These are phyloP conservation scores for Monosporascus sp. DNA, from an alignment of 2,329 filamentous ascomycete genomes.

Conservation along the genomic window DNA sequence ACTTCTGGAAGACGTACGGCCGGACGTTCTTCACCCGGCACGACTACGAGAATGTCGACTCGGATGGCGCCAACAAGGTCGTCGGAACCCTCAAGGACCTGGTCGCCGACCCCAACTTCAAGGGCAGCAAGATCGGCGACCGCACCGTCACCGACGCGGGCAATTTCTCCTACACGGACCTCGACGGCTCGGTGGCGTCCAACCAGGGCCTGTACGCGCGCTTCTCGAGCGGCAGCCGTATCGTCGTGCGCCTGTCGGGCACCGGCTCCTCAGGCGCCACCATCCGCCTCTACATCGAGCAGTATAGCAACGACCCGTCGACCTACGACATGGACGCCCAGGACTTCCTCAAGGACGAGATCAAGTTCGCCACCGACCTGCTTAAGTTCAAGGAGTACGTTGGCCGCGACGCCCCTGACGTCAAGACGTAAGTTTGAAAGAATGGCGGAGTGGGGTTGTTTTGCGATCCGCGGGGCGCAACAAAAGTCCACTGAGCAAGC, in stretches of 20 bases:
- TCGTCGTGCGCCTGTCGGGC: conserved; percentile 90
- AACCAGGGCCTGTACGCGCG: conserved; percentile 95
- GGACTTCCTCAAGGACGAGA: conserved; percentile 87
- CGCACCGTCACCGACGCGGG: conserved; percentile 85
- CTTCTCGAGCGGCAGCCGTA: conserved; percentile 90
- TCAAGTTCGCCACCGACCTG: conserved; percentile 76
- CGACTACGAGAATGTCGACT: conserved; percentile 94
- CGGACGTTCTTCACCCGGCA: conserved; percentile 99
- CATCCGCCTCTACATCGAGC: conserved; percentile 95
- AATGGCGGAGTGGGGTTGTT: not conserved
- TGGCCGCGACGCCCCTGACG: conserved; percentile 87
- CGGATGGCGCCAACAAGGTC: conserved; percentile 84
- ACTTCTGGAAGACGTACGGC: conserved; percentile 95
- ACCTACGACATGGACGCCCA: conserved; percentile 81
- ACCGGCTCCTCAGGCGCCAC: conserved; percentile 94
- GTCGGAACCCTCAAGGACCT: conserved; percentile 74
- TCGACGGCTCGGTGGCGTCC: conserved; percentile 92
- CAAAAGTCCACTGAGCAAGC: no score
- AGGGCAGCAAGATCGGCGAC: conserved; percentile 72
- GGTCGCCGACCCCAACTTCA: conserved; percentile 67
- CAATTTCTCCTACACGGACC: conserved; percentile 96
- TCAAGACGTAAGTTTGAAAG: conserved; percentile 77
- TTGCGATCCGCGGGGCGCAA: no score
- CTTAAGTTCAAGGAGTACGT: conserved; percentile 93
- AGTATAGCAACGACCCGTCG: conserved; percentile 76